Evolutionary conservation across 495 filamentous ascomycete species (phyloP).

Genomic region (Sabuloglossum arenarium): DNA sequence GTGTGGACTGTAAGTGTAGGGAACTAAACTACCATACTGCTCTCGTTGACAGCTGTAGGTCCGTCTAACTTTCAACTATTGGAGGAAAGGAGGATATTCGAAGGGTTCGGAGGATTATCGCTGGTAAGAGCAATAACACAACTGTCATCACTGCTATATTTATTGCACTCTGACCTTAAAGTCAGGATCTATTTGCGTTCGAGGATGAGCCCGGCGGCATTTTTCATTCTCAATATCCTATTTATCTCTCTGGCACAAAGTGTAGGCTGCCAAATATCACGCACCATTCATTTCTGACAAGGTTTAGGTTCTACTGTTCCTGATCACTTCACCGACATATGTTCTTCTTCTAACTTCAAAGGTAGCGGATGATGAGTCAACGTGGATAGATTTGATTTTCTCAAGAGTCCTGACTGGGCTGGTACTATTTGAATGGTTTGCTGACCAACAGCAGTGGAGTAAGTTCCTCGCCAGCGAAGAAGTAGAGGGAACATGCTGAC

Average conservation of each 20-base stretch:
- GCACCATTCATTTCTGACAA: not conserved
- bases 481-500: not conserved
- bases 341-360: constrained; percentile 41
- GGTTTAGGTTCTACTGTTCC: constrained; percentile 35
- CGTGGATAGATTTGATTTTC: constrained; percentile 43
- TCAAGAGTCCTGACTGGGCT: constrained; percentile 44
- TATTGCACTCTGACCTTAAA: not conserved
- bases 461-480: constrained; percentile 10
- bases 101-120: constrained; percentile 87
- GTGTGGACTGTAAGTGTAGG: constrained; percentile 57
- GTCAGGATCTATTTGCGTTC: constrained; percentile 25
- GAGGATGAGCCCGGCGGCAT: constrained; percentile 30
- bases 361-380: constrained; percentile 17
- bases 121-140: constrained; percentile 31
- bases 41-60: constrained; percentile 20
- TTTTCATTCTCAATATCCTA: constrained; percentile 65
- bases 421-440: constrained; percentile 54
- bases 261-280: constrained; percentile 18
- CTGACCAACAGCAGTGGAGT: constrained; percentile 91
- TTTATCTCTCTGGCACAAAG: constrained; percentile 82
- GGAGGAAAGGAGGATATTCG: constrained; percentile 81
- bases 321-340: constrained; percentile 67
- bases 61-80: constrained; percentile 90
- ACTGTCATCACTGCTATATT: not conserved
- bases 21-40: not conserved